phyloP scores from a whole-genome alignment of 768 basidiomycete genomes.

The Pseudohyphozyma bogoriensis region DNA sequence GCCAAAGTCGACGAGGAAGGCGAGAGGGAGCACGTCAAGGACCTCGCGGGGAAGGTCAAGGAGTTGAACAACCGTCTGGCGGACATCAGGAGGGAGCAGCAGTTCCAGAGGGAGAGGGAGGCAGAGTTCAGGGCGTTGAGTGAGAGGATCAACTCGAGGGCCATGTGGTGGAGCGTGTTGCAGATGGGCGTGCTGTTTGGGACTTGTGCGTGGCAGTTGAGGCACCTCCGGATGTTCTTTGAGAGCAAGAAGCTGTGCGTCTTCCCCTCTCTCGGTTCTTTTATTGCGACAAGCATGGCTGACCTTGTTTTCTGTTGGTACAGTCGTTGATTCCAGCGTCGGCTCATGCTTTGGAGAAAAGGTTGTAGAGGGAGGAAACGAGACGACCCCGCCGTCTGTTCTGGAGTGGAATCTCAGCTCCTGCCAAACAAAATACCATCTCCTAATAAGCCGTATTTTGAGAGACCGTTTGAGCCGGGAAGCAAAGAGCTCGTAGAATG shows the following conservation, averaged over 20 bases:
- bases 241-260: constrained; percentile 30
- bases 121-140: constrained; percentile 77
- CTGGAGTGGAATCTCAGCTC: too few relatives aligned
- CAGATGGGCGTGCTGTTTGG: constrained; percentile 75
- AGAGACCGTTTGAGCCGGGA: too few relatives aligned
- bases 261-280: too few relatives aligned
- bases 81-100: constrained; percentile 87
- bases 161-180: constrained; percentile 85
- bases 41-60: constrained; percentile 59
- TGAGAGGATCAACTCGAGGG: constrained; percentile 78
- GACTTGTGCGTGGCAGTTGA: constrained; percentile 86
- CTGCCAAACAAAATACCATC: too few relatives aligned
- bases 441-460: too few relatives aligned
- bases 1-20: constrained; percentile 78
- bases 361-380: too few relatives aligned
- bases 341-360: too few relatives aligned
- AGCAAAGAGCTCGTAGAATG: too few relatives aligned
- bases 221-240: constrained; percentile 66
- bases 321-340: too few relatives aligned
- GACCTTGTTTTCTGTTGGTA: too few relatives aligned
- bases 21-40: constrained; percentile 73
- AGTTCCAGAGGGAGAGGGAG: constrained; percentile 94
- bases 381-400: too few relatives aligned
- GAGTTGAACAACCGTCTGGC: constrained; percentile 89
- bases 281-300: too few relatives aligned